Evolutionary conservation across 2,329 filamentous ascomycete species (phyloP).

Genomic region (Aspergillus spinulosporus): DNA sequence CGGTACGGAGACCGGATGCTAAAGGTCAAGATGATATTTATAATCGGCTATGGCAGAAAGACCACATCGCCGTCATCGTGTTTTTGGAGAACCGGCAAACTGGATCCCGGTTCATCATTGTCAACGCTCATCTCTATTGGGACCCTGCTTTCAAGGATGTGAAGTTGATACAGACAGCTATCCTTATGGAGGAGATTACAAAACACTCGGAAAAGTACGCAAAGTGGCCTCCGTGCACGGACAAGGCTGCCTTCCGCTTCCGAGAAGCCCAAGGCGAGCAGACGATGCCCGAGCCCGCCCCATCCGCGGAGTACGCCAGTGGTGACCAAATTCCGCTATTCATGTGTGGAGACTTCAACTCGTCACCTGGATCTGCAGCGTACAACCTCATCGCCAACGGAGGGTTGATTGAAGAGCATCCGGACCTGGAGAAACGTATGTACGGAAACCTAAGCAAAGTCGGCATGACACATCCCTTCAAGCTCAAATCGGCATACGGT

Average conservation of each 20-base stretch:
- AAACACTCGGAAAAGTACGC: slow-evolving; percentile 85
- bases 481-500: slow-evolving; percentile 84
- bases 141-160: slow-evolving; percentile 88
- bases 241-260: slow-evolving; percentile 64
- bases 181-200: slow-evolving; percentile 87
- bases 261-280: slow-evolving; percentile 45
- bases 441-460: slow-evolving; percentile 93
- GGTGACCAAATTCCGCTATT: slow-evolving; percentile 87
- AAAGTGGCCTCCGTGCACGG: slow-evolving; percentile 74
- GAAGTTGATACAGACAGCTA: slow-evolving; percentile 93
- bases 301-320: slow-evolving; percentile 81
- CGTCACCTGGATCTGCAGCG: slow-evolving; percentile 79
- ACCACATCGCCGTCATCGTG: slow-evolving; percentile 89
- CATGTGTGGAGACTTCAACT: slow-evolving; percentile 96
- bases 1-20: slow-evolving; percentile 94
- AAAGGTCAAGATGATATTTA: slow-evolving; percentile 97
- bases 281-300: slow-evolving; percentile 62
- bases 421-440: slow-evolving; percentile 74
- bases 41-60: slow-evolving; percentile 97
- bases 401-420: slow-evolving; percentile 72
- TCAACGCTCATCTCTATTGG: slow-evolving; percentile 95
- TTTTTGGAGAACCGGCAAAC: slow-evolving; percentile 92
- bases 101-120: slow-evolving; percentile 86
- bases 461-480: slow-evolving; percentile 93
- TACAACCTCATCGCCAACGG: slow-evolving; percentile 87